Evolutionary conservation across 352 stramenopile genomes (phyloP).

Genomic region (Phytophthora europaea): DNA sequence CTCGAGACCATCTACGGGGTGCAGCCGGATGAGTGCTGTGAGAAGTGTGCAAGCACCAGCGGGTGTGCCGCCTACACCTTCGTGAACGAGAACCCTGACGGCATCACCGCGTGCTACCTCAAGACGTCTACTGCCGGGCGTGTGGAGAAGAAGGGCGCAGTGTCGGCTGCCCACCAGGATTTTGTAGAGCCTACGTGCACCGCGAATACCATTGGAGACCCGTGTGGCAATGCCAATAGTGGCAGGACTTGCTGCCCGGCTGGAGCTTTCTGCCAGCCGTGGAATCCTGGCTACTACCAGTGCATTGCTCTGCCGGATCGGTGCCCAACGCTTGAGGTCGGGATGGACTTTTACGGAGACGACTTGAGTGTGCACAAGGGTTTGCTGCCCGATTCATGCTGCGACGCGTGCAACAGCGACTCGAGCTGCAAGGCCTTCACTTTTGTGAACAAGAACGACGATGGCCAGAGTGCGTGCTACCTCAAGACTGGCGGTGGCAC

Average conservation of each 20-base stretch:
- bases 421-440: slow-evolving; percentile 56
- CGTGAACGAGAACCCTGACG: slow-evolving; percentile 67
- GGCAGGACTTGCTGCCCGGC: slow-evolving; percentile 52
- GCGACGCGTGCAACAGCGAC: slow-evolving; percentile 52
- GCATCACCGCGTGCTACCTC: slow-evolving; percentile 61
- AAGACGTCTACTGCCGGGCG: slow-evolving; percentile 49
- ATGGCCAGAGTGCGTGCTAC: slow-evolving; percentile 66
- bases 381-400: slow-evolving; percentile 58
- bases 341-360: slow-evolving; percentile 59
- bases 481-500: slow-evolving; percentile 52
- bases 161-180: slow-evolving; percentile 50
- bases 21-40: slow-evolving; percentile 48
- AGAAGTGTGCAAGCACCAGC: slow-evolving; percentile 43
- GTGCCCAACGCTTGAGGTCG: slow-evolving; percentile 48
- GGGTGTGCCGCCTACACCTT: slow-evolving; percentile 73
- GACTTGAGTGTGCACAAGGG: slow-evolving; percentile 56
- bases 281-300: slow-evolving; percentile 70
- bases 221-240: slow-evolving; percentile 46
- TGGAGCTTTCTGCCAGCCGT: slow-evolving; percentile 65
- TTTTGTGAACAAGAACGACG: slow-evolving; percentile 68
- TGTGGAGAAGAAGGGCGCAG: slow-evolving; percentile 39
- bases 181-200: slow-evolving; percentile 36
- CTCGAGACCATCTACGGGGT: slow-evolving; percentile 55
- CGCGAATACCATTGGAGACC: slow-evolving; percentile 36
- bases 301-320: slow-evolving; percentile 51